Evolutionary conservation across 805 yeast species (phyloP).

Genomic region (Cyberlindnera nakhonratchasimensis): DNA sequence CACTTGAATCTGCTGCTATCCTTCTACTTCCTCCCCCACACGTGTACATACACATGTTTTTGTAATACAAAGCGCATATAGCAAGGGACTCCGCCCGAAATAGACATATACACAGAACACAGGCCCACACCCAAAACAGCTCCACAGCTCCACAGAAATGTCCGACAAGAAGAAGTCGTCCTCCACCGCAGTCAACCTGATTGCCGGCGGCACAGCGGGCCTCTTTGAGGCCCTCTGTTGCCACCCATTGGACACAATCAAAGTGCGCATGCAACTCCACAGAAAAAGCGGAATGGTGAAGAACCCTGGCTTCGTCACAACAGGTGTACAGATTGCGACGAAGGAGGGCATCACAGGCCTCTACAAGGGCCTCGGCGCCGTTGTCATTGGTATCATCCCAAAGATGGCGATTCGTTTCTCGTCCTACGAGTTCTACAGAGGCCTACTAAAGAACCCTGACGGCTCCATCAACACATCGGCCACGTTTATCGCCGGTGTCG

Average conservation of each 20-base stretch:
- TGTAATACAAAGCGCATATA: too few relatives aligned
- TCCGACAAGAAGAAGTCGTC: constrained; percentile 35
- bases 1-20: too few relatives aligned
- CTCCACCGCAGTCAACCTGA: constrained; percentile 56
- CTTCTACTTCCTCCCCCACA: too few relatives aligned
- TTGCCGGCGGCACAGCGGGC: constrained; percentile 98
- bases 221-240: constrained; percentile 95
- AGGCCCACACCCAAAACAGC: not conserved
- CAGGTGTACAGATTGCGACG: constrained; percentile 74
- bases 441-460: constrained; percentile 57
- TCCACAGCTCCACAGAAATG: too few relatives aligned
- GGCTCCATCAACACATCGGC: constrained; percentile 67
- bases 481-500: constrained; percentile 89
- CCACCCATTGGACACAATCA: constrained; percentile 97
- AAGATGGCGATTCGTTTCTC: constrained; percentile 97
- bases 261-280: constrained; percentile 94
- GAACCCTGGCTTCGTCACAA: constrained; percentile 81
- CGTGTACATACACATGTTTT: too few relatives aligned
- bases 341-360: constrained; percentile 83
- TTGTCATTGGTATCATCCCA: constrained; percentile 94
- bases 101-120: too few relatives aligned
- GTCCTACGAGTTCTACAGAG: constrained; percentile 85
- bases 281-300: constrained; percentile 61
- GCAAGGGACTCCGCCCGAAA: too few relatives aligned
- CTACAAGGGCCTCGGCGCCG: constrained; percentile 96